Conservation (phyloP, 2,329 filamentous ascomycete species). For the Pseudocercospora crystallina region DNA sequence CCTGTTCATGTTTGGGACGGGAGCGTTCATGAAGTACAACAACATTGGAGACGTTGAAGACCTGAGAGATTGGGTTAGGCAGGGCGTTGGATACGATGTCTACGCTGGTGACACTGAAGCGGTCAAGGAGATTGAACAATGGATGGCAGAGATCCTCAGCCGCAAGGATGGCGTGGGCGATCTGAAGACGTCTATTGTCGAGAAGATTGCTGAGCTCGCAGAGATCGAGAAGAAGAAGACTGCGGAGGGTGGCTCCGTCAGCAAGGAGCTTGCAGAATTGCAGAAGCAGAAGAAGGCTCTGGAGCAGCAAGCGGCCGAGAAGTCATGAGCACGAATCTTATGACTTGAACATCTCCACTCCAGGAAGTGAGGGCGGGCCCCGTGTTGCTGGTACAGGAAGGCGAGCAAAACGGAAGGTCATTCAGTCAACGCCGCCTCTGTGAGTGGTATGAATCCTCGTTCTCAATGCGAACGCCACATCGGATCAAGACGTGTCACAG, state of each 20-base stretch:
- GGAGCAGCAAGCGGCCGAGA: conserved; percentile 13
- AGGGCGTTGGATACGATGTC: conserved; percentile 58
- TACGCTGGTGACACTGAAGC: conserved; percentile 53
- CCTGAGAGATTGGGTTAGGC: conserved; percentile 60
- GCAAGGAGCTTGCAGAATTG: conserved; percentile 6
- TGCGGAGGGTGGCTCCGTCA: not conserved
- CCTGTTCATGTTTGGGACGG: conserved; percentile 71
- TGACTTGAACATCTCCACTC: too few relatives aligned
- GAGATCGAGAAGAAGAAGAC: conserved; percentile 27
- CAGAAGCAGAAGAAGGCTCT: conserved; percentile 36
- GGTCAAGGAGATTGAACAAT: conserved; percentile 56
- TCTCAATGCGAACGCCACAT: too few relatives aligned
- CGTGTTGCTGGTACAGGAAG: too few relatives aligned
- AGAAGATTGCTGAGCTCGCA: conserved; percentile 32
- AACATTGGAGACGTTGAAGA: conserved; percentile 61
- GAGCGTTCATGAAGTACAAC: conserved; percentile 72
- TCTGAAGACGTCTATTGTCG: conserved; percentile 29
- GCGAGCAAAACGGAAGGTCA: too few relatives aligned
- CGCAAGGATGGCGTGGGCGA: conserved; percentile 46
- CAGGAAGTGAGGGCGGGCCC: too few relatives aligned
- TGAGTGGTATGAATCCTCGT: too few relatives aligned
- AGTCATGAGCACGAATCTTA: not conserved
- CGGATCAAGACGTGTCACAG: too few relatives aligned
- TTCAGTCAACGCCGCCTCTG: too few relatives aligned
- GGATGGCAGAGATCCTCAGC: conserved; percentile 50